Evolutionary conservation across 164 flowering plant genomes (phyloP).

Genomic region (Tinospora cordifolia): DNA sequence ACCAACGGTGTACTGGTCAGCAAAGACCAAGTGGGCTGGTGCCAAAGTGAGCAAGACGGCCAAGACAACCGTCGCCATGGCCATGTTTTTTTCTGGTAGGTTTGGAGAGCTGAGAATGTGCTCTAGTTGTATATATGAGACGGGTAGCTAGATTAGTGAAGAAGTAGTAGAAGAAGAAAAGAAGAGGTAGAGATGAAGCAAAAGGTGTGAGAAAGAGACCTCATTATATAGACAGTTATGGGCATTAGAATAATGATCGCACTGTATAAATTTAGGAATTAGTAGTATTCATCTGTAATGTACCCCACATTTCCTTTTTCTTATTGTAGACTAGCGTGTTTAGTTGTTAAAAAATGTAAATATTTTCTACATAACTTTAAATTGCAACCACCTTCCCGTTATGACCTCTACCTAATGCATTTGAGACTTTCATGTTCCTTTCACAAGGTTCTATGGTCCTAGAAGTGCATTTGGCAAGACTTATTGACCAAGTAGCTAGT

Average conservation of each 20-base stretch:
- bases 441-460: no score
- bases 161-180: neutral
- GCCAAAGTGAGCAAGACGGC: constrained; percentile 5
- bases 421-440: neutral
- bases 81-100: constrained; percentile 9
- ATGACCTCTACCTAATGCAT: constrained; percentile 8
- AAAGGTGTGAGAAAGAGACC: neutral
- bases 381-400: neutral
- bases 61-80: constrained; percentile 10
- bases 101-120: neutral
- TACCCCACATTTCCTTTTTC: neutral
- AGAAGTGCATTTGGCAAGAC: no score
- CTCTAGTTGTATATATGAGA: neutral
- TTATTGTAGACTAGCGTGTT: neutral
- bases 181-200: neutral
- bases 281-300: neutral
- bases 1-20: constrained; percentile 32
- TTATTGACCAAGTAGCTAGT: no score
- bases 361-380: neutral
- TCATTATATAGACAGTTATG: constrained; percentile 12
- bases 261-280: constrained; percentile 5
- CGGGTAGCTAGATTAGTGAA: no score
- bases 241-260: no score
- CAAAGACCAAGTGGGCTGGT: constrained; percentile 14
- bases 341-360: neutral